Percentiles rank a stretch among this genome's conserved stretches.
Evolutionary conservation across 2,329 filamentous ascomycete genomes (phyloP).

Genomic region (Emydomyces testavorans): DNA sequence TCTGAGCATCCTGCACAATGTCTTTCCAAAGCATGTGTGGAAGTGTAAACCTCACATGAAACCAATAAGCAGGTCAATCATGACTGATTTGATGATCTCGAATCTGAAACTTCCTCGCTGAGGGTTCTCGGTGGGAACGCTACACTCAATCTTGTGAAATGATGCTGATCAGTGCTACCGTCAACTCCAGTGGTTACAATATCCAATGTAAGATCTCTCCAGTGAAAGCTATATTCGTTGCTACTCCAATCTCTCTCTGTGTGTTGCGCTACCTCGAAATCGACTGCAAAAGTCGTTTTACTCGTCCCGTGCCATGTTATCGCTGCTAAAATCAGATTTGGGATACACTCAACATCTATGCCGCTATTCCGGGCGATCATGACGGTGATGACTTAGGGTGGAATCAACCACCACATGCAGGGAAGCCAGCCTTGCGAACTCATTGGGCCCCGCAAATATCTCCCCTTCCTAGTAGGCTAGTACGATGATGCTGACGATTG

Average conservation of each 20-base stretch:
- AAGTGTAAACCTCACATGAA: conserved; percentile 8
- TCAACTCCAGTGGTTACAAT: conserved; percentile 14
- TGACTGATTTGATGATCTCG: not conserved
- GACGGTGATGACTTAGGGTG: conserved; percentile 1
- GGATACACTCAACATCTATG: not conserved
- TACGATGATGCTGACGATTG: no score
- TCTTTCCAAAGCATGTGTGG: not conserved
- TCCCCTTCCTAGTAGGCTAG: no score
- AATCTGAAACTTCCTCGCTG: not conserved
- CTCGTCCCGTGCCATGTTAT: not conserved
- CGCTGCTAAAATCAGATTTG: not conserved
- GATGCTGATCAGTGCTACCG: conserved; percentile 13
- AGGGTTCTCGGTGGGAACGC: conserved; percentile 2
- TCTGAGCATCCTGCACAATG: not conserved
- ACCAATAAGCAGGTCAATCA: conserved; percentile 1
- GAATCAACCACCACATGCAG: no score
- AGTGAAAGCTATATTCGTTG: not conserved
- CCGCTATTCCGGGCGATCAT: not conserved
- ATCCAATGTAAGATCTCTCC: not conserved
- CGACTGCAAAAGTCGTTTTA: no score
- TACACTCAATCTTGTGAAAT: conserved; percentile 1
- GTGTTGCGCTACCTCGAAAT: no score
- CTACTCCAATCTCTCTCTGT: not conserved
- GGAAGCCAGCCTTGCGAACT: no score
- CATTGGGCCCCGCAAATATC: not conserved